A percentile compares a stretch with the other conserved stretches of the same genome.
Evolutionary conservation across 345 rosid genomes (phyloP).

Genomic region (Linum tenue): DNA sequence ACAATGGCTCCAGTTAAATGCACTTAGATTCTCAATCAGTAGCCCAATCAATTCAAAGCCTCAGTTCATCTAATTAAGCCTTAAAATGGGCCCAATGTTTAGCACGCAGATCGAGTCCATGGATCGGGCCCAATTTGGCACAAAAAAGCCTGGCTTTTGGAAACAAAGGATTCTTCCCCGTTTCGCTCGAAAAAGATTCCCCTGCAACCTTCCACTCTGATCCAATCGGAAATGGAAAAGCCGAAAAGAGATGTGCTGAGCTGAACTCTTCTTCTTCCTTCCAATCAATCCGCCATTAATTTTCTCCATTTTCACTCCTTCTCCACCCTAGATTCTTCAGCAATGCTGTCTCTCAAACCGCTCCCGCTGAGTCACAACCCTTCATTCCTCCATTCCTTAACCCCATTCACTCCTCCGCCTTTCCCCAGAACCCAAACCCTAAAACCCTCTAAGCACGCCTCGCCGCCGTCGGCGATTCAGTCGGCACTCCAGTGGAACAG

Average conservation of each 20-base stretch:
- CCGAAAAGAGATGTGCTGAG: not conserved
- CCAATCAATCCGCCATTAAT: not conserved
- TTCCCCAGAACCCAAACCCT: conserved; percentile 18
- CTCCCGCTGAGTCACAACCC: conserved; percentile 27
- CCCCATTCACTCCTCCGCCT: conserved; percentile 14
- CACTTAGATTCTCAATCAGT: too few relatives aligned
- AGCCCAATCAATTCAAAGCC: too few relatives aligned
- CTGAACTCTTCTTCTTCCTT: too few relatives aligned
- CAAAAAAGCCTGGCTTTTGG: not conserved
- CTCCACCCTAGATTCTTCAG: not conserved
- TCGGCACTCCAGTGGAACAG: conserved; percentile 89
- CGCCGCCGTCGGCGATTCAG: conserved; percentile 16
- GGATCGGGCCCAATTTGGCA: not conserved
- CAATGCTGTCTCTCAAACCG: conserved; percentile 44
- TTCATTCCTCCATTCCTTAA: conserved; percentile 20
- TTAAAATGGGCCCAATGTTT: not conserved
- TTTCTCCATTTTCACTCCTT: not conserved
- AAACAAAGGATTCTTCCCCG: not conserved
- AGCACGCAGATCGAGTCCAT: not conserved
- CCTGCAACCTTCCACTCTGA: not conserved
- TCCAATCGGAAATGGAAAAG: too few relatives aligned
- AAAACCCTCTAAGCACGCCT: conserved; percentile 1
- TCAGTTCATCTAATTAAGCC: too few relatives aligned
- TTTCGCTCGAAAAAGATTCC: not conserved
- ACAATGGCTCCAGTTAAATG: too few relatives aligned